Evolutionary conservation across 1,139 yeast species (phyloP), one percentile per base, ranked within the genome.

Genomic region (Debaryomyces coudertii): DNA sequence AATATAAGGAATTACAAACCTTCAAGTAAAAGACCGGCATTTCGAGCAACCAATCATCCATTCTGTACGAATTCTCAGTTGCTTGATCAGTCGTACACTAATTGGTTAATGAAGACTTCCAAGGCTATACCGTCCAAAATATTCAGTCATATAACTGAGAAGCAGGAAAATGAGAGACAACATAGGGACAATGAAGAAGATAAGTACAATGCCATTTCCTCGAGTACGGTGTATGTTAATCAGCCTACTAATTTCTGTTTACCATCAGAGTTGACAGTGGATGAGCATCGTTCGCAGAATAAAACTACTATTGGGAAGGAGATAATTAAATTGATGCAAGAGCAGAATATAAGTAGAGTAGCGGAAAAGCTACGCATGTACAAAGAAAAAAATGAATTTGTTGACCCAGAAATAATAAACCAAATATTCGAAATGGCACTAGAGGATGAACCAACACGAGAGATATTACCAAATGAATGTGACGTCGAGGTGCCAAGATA

Each of bases 61-160:
- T 63, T 64, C 40, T 58, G 62, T 47, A 59, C 69, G 23, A 63
- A 61, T 37, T 37, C 54, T 6, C 66, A 61, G 43, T 55, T 65
- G 7, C 53, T 57, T 12, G 61, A 63, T 31, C 58, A 59, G 5
- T 60, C 68, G n/a, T 65, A 60, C 36, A 49, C 62, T 1, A 56
- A 55, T 39, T 65, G 69, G 68, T 47, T 64, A 36, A 49, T 51
- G 47, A 50, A 51, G 25, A 49, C 60, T 11, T 52, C 65, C 16
- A 45, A 42, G 27, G 44, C 43, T 12, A 42, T 45, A 22, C 53
- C 53, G 2, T 38, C 52, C 29, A 48, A 44, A 22, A 42, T 51
- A 23, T 44, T 52, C 37, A 47, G 39, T 18, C 42, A 40, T 4
- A 23, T 47, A 6, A 22, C 43, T 28, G 43, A 43, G 28, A n/a